Conservation (phyloP, 2,329 filamentous ascomycete species). For the Aspergillus oerlinghausenensis region DNA sequence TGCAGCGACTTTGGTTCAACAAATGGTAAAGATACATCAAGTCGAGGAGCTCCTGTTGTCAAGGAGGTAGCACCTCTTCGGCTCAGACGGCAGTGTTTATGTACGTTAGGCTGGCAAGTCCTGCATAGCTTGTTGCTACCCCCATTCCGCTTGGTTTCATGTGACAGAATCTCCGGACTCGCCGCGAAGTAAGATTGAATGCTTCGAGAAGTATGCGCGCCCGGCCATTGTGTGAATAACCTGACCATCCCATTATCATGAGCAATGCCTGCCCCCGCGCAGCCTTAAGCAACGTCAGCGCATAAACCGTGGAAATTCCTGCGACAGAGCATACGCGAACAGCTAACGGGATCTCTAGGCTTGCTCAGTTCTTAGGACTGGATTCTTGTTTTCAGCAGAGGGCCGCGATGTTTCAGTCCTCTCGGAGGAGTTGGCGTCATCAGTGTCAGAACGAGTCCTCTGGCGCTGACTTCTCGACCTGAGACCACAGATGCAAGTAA, state of each 20-base stretch:
- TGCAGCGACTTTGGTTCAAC: not conserved
- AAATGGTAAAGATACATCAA: not conserved
- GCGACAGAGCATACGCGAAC: not conserved
- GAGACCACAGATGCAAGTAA: constrained; percentile 22
- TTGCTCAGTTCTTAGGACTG: constrained; percentile 19
- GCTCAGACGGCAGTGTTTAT: not conserved
- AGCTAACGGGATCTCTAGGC: constrained; percentile 10
- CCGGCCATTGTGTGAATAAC: not conserved
- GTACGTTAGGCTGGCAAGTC: not conserved
- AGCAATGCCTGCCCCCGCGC: not conserved
- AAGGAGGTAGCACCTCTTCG: not conserved
- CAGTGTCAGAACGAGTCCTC: constrained; percentile 28
- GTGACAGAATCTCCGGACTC: not conserved
- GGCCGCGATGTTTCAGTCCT: constrained; percentile 24
- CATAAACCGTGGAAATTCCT: not conserved
- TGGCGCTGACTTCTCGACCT: constrained; percentile 21
- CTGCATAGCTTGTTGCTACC: not conserved
- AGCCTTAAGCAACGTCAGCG: not conserved
- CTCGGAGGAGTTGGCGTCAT: constrained; percentile 31
- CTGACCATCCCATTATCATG: not conserved
- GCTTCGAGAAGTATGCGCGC: not conserved
- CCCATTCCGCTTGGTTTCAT: not conserved
- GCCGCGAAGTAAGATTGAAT: not conserved
- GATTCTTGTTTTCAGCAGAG: constrained; percentile 21
- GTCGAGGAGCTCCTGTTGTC: not conserved